Percentiles rank a stretch among this genome's conserved stretches.
phyloP scores from a whole-genome alignment of 441 rosid species.

The Brassica balearica region DNA sequence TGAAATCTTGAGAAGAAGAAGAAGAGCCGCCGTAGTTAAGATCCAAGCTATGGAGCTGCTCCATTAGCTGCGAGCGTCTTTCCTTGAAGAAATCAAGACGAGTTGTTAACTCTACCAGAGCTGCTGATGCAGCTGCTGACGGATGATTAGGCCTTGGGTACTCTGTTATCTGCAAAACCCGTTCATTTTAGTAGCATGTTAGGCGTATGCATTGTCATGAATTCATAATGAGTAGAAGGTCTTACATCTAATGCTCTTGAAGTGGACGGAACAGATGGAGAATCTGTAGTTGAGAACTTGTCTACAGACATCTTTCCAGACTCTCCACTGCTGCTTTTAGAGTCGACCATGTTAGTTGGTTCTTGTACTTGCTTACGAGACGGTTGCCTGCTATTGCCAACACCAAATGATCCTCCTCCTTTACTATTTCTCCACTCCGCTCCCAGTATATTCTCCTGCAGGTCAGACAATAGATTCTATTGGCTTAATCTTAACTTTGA shows the following conservation, averaged over 20 bases:
- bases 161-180: constrained; percentile 61
- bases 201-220: neutral
- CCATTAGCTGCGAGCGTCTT: constrained; percentile 95
- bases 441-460: constrained; percentile 70
- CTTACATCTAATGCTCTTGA: constrained; percentile 85
- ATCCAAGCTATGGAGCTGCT: constrained; percentile 94
- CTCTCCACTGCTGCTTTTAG: constrained; percentile 74
- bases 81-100: constrained; percentile 98
- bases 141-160: constrained; percentile 70
- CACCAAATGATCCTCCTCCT: constrained; percentile 66
- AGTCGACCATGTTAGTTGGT: constrained; percentile 65
- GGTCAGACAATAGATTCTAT: constrained; percentile 17
- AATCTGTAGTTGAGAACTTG: constrained; percentile 70
- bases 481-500: neutral
- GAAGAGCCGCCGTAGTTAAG: constrained; percentile 60
- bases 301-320: constrained; percentile 65
- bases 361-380: constrained; percentile 70
- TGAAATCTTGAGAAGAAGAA: constrained; percentile 78
- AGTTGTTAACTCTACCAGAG: constrained; percentile 86
- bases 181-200: constrained; percentile 20
- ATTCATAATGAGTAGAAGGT: constrained; percentile 5
- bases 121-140: constrained; percentile 72
- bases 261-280: constrained; percentile 70
- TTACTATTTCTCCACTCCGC: constrained; percentile 74
- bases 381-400: constrained; percentile 77